Base-by-base conservation (phyloP, 305 asterid genomes). In the Ilex paraguariensis region DNA sequence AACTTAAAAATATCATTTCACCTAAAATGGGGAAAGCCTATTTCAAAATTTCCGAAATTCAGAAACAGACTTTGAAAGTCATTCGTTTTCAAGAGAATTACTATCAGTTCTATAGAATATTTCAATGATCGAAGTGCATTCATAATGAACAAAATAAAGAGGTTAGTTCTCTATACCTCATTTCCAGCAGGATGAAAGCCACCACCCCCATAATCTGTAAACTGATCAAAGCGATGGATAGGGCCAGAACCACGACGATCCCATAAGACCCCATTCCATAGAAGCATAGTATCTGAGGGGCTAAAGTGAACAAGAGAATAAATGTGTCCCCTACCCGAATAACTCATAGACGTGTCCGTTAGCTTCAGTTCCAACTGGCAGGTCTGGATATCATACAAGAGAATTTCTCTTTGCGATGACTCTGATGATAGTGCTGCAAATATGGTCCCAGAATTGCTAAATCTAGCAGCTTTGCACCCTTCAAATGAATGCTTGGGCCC, bases 101-200 rank as follows among this genome's bases (percentile, higher is more conserved):
- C 28, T 1, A 21, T 1, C 7, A 3, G 42, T 36, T 36, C 9
- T 8, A 36, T 36, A 36, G 42, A 8, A 4, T 36, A 36, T 36
- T 36, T 36, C 42, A 8, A 4, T 36, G 42, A 36, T 36, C 6
- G 9, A 4, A 36, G 7, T 36, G 42, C 9, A 4, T 36, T 36
- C 42, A 36, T 36, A 36, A 4, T 36, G 9, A 36, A 36, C 42
- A 36, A 36, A 36, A 36, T 36, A 36, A 5, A 36, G 9, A 36
- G 42, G 42, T 36, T 36, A 5, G 31, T 16, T 28, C 51, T 51
- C 33, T 65, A 58, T 82, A 94, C 99, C 98, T 94, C 98, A 64
- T 91, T 94, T 61, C 99, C 97, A 65, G 99, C 93, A 70, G 99
- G 98, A 80, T 94, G 99, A 70, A 94, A 94, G 55, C 98, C 97